Conservation (phyloP, 495 filamentous ascomycete genomes). For the Xylaria flabelliformis region DNA sequence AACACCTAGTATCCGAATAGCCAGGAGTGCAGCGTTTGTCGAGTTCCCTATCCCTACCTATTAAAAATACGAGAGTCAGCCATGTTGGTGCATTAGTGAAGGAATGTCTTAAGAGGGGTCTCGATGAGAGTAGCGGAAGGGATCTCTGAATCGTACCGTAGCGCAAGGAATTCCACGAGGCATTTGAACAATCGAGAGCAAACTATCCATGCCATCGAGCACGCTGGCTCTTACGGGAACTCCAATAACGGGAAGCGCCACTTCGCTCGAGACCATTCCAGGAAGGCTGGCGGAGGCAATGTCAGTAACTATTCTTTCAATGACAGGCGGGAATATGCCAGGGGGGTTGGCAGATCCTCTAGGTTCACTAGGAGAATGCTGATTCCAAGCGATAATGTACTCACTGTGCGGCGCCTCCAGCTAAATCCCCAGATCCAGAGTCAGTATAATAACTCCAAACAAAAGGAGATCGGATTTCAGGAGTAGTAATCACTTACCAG, state of each 20-base stretch:
- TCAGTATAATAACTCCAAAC: background rate
- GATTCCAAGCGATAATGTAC: background rate
- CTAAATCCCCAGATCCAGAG: slow-evolving; percentile 8
- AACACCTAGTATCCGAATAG: slow-evolving; percentile 80
- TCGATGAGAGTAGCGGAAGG: background rate
- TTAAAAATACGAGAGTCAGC: slow-evolving; percentile 8
- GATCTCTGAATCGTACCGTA: slow-evolving; percentile 39
- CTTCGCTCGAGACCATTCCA: slow-evolving; percentile 85
- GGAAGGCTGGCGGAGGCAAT: slow-evolving; percentile 8
- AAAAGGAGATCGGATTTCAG: background rate
- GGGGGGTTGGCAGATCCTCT: background rate
- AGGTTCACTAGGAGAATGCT: background rate
- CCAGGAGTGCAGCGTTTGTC: slow-evolving; percentile 88
- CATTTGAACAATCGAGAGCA: slow-evolving; percentile 94
- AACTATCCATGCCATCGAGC: slow-evolving; percentile 86
- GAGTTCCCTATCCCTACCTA: slow-evolving; percentile 91
- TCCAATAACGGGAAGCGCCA: slow-evolving; percentile 89
- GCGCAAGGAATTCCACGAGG: slow-evolving; percentile 57
- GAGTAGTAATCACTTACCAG: slow-evolving; percentile 44
- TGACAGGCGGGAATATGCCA: background rate
- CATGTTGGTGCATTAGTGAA: background rate
- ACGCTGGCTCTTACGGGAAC: slow-evolving; percentile 87
- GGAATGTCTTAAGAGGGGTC: background rate
- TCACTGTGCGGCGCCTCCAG: slow-evolving; percentile 29
- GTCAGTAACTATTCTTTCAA: slow-evolving; percentile 5